A percentile compares a stretch with the other conserved stretches of the same genome.
Conservation (phyloP, 1,284 basidiomycete genomes). For the Leccinum glutinopallens region DNA sequence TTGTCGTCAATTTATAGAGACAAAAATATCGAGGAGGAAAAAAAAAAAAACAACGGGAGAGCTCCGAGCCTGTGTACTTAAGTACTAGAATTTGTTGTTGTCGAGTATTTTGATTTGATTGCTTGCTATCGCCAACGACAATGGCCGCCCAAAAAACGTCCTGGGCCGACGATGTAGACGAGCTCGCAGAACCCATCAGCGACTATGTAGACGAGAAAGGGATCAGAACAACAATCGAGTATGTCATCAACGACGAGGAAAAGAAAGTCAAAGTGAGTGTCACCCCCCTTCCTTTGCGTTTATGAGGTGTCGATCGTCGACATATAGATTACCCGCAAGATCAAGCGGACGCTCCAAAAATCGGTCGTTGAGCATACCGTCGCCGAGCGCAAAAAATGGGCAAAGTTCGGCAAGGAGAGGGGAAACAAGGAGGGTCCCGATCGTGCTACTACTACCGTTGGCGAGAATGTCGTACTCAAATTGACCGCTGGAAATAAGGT, state of each 20-base stretch:
- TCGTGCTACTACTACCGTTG: conserved; percentile 93
- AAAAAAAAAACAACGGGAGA: too few relatives aligned
- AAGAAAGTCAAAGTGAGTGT: conserved; percentile 87
- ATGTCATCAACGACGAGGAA: conserved; percentile 87
- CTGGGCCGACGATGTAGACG: conserved; percentile 85
- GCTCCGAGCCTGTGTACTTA: too few relatives aligned
- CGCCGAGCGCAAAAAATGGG: conserved; percentile 91
- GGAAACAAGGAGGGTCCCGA: conserved; percentile 90
- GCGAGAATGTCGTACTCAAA: conserved; percentile 88
- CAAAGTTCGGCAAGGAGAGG: conserved; percentile 94
- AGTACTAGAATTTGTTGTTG: background rate
- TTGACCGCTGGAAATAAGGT: conserved; percentile 86
- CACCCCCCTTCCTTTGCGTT: too few relatives aligned
- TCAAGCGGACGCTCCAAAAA: conserved; percentile 87
- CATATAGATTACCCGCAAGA: conserved; percentile 79
- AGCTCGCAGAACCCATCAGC: conserved; percentile 55
- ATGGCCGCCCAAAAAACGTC: conserved; percentile 58
- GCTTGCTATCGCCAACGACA: conserved; percentile 11
- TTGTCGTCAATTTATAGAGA: too few relatives aligned
- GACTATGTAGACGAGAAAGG: conserved; percentile 89
- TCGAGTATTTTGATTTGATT: conserved; percentile 25
- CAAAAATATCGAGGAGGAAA: background rate
- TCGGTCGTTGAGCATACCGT: conserved; percentile 93
- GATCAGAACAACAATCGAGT: conserved; percentile 85
- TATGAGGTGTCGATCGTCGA: conserved; percentile 9